Evolutionary conservation across 1,139 yeast genomes (phyloP).

Genomic region (Ogataea hybrid): DNA sequence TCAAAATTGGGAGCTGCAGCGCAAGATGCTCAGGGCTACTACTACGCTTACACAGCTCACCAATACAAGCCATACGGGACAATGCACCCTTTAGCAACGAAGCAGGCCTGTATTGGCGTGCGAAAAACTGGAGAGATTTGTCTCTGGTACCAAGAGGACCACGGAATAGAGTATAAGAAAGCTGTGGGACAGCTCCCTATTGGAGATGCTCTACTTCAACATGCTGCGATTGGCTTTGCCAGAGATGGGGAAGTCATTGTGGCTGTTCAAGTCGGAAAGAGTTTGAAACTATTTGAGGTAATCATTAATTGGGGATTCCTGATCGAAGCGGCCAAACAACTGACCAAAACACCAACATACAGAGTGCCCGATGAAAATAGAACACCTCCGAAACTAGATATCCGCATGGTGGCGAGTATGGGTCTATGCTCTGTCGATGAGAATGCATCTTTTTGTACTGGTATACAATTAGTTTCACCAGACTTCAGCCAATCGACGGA

Average conservation of each 20-base stretch:
- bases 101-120: conserved; percentile 70
- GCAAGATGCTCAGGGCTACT: conserved; percentile 31
- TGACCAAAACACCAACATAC: conserved; percentile 49
- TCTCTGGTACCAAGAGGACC: conserved; percentile 62
- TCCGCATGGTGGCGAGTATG: conserved; percentile 21
- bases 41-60: conserved; percentile 53
- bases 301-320: conserved; percentile 63
- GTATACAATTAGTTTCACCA: conserved; percentile 46
- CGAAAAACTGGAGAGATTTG: conserved; percentile 62
- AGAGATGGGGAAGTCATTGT: conserved; percentile 49
- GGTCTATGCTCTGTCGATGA: conserved; percentile 23
- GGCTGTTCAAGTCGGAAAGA: conserved; percentile 43
- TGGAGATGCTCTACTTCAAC: conserved; percentile 33
- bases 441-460: conserved; percentile 24
- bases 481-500: conserved; percentile 33
- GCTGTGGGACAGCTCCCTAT: conserved; percentile 23
- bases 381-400: conserved; percentile 24
- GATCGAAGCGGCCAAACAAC: conserved; percentile 45
- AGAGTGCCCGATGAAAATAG: conserved; percentile 48
- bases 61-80: conserved; percentile 62
- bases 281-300: conserved; percentile 48
- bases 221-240: conserved; percentile 61
- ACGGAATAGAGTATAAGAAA: conserved; percentile 54
- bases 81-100: conserved; percentile 64
- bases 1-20: conserved; percentile 33